Percentiles rank a stretch among this genome's conserved stretches.
These are phyloP conservation scores for Carex arenaria DNA, from an alignment of 202 grass and related monocot species.

Conservation along the genomic window DNA sequence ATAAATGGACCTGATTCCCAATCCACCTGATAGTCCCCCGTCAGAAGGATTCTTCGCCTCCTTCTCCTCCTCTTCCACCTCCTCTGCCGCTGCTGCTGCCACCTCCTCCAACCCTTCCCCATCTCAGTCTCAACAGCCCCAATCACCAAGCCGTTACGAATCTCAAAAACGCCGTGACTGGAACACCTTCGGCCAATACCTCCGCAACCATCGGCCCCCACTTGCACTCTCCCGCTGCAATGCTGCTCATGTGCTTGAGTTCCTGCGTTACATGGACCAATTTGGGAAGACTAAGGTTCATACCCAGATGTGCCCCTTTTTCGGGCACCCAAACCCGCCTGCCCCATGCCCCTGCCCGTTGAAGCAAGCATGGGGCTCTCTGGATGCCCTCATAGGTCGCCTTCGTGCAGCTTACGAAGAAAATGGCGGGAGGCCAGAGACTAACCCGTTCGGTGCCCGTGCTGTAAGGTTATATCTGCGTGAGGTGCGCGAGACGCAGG, in stretches of 20 bases:
- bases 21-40: slow-evolving; percentile 24
- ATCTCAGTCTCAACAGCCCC: slow-evolving; percentile 45
- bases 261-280: slow-evolving; percentile 87
- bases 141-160: slow-evolving; percentile 75
- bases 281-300: slow-evolving; percentile 90
- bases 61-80: slow-evolving; percentile 39
- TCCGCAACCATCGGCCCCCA: slow-evolving; percentile 83
- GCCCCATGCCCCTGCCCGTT: slow-evolving; percentile 88
- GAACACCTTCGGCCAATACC: slow-evolving; percentile 92
- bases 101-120: slow-evolving; percentile 25
- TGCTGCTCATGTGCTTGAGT: slow-evolving; percentile 87
- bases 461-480: slow-evolving; percentile 87
- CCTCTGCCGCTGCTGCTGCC: slow-evolving; percentile 27
- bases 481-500: slow-evolving; percentile 86
- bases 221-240: slow-evolving; percentile 66
- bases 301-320: slow-evolving; percentile 83
- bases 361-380: slow-evolving; percentile 87
- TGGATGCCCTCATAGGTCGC: slow-evolving; percentile 91
- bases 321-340: slow-evolving; percentile 82
- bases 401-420: slow-evolving; percentile 97
- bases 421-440: slow-evolving; percentile 86
- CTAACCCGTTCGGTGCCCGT: slow-evolving; percentile 88
- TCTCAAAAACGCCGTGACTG: slow-evolving; percentile 95
- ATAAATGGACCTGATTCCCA: slow-evolving; percentile 24
- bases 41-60: slow-evolving; percentile 55